phyloP scores from a whole-genome alignment of 495 filamentous ascomycete genomes.

The Aspergillus olivimuriae region DNA sequence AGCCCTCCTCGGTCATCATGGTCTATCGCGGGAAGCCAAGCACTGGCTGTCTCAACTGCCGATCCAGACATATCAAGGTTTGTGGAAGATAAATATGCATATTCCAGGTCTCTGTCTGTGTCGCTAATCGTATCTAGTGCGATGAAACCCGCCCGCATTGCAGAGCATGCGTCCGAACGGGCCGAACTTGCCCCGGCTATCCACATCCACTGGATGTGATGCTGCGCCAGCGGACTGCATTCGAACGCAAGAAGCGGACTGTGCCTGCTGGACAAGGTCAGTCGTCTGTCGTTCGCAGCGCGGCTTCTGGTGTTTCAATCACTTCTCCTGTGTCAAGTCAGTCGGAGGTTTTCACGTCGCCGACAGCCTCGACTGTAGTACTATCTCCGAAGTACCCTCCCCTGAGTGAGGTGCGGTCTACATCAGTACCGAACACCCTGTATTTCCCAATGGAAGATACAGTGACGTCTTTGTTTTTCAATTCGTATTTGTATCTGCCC shows the following conservation, averaged over 20 bases:
- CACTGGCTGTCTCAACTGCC: conserved; percentile 61
- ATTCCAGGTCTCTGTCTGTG: no score
- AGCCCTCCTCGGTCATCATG: no score
- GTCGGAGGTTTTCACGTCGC: background rate
- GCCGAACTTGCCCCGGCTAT: conserved; percentile 54
- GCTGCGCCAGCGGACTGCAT: conserved; percentile 59
- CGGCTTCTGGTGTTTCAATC: no score
- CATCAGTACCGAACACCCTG: conserved; percentile 10
- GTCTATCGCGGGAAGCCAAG: conserved; percentile 70
- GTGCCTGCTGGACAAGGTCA: no score
- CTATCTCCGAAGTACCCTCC: no score
- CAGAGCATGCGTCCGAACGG: conserved; percentile 39
- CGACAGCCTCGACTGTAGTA: background rate
- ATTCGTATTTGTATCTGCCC: conserved; percentile 27
- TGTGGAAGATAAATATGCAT: background rate
- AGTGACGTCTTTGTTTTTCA: conserved; percentile 29
- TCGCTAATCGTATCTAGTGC: no score
- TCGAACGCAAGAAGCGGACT: conserved; percentile 43
- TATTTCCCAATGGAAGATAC: conserved; percentile 27
- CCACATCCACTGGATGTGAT: conserved; percentile 62
- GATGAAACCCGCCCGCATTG: conserved; percentile 47
- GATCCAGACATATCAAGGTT: conserved; percentile 57
- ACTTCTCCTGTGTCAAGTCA: no score
- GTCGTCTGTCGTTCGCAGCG: no score
- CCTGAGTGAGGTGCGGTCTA: background rate